phyloP scores from a whole-genome alignment of 805 yeast species.

The Monosporozyma aquatica region DNA sequence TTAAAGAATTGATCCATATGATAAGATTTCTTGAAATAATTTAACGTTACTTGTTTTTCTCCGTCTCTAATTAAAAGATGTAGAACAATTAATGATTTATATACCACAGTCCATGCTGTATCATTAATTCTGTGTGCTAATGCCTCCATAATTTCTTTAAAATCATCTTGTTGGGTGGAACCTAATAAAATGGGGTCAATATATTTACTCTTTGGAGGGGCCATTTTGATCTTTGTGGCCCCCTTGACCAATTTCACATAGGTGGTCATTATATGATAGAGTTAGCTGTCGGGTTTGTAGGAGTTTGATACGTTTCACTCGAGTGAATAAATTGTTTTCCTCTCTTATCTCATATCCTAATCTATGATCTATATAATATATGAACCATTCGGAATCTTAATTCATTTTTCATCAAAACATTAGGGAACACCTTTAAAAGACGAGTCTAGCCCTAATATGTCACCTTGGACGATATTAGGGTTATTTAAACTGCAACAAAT shows the following conservation, averaged over 20 bases:
- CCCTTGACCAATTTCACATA: constrained; percentile 72
- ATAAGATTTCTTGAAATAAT: constrained; percentile 37
- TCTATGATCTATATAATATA: no score
- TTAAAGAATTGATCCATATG: constrained; percentile 42
- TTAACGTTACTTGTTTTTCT: constrained; percentile 61
- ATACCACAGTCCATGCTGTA: constrained; percentile 85
- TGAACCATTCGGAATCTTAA: no score
- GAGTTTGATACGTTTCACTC: no score
- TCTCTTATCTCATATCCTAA: no score
- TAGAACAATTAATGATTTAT: constrained; percentile 71
- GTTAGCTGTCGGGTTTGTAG: no score
- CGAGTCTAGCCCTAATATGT: no score
- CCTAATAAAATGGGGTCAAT: constrained; percentile 78
- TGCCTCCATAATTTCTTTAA: constrained; percentile 59
- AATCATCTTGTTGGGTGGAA: constrained; percentile 35
- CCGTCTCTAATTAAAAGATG: constrained; percentile 94
- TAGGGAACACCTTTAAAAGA: no score
- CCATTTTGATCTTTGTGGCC: constrained; percentile 71
- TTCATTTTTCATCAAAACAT: no score
- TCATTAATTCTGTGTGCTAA: constrained; percentile 58
- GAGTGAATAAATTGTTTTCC: no score
- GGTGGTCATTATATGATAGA: constrained; percentile 23
- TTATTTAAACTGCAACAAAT: no score
- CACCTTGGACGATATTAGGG: no score
- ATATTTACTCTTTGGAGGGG: constrained; percentile 96